These are phyloP conservation scores for Blechomonas ayalai DNA, from an alignment of 208 protist species.

Conservation along the genomic window DNA sequence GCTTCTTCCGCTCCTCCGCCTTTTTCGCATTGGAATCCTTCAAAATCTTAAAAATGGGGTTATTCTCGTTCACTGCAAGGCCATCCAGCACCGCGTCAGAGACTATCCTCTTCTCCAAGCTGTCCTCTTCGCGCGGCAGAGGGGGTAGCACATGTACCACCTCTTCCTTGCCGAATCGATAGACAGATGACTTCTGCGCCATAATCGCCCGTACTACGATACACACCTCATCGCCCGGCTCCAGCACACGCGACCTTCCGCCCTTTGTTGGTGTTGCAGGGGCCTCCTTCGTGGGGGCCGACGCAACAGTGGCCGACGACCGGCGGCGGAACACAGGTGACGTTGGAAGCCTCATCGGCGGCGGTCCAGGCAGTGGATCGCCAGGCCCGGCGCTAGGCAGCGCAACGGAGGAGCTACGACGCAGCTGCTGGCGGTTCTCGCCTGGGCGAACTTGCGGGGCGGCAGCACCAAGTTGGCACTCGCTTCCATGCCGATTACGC, in stretches of 20 bases:
- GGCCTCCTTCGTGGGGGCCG: neutral
- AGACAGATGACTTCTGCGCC: slow-evolving; percentile 59
- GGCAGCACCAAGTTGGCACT: slow-evolving; percentile 2
- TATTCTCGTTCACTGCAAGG: slow-evolving; percentile 1
- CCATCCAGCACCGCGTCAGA: slow-evolving; percentile 7
- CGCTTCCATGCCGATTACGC: slow-evolving; percentile 5
- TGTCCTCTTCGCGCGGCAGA: slow-evolving; percentile 20
- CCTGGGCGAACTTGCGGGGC: too few species aligned
- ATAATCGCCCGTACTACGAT: slow-evolving; percentile 70
- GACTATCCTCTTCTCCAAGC: slow-evolving; percentile 7
- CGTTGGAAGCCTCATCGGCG: too few species aligned
- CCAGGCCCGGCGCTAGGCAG: too few species aligned
- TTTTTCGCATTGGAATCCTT: neutral
- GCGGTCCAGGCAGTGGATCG: too few species aligned
- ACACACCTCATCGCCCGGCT: slow-evolving; percentile 35
- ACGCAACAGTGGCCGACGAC: too few species aligned
- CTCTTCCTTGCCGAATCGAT: slow-evolving; percentile 61
- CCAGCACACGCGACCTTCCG: slow-evolving; percentile 14
- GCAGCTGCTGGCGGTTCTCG: slow-evolving; percentile 1
- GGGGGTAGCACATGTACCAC: slow-evolving; percentile 76
- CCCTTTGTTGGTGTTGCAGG: slow-evolving; percentile 11
- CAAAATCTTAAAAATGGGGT: slow-evolving; percentile 23
- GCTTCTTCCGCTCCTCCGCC: slow-evolving; percentile 9
- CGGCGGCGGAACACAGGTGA: too few species aligned
- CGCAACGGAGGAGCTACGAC: slow-evolving; percentile 12